Evolutionary conservation across 257 asterid genomes (phyloP), one percentile per base, ranked within the genome.

Genomic region (Phtheirospermum japonicum): DNA sequence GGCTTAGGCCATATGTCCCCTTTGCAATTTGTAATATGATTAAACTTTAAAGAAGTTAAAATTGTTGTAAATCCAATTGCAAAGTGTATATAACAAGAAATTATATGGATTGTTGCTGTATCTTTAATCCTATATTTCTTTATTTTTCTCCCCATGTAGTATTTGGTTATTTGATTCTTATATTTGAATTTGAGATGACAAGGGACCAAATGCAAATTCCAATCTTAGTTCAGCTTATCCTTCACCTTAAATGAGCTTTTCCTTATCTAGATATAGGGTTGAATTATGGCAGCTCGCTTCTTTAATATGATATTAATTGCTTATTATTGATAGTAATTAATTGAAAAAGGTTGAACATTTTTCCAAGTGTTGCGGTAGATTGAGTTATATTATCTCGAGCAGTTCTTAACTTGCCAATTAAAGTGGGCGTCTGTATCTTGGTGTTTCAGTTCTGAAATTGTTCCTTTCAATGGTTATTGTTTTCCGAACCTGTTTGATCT

Each of bases 241-340:
- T 61, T 49, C 57, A 54, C 34, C 39, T 51, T 66, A 16, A 14
- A 49, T 36, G 66, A 37, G 42, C 8, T 55, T 53, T 36, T 42
- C 13, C 34, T 12, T 48, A 31, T 57, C 63, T 39, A 57, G 65
- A 48, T 61, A 36, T 54, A 60, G 56, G 57, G 42, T 32, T 32
- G 32, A 14, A 43, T 46, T 63, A 39, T 63, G 52, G 57, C 66
- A 59, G 71, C 69, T 59, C 8, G 50, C 36, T 61, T 66, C 20
- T 40, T 45, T 58, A 28, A 28, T 16, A 59, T 43, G 53, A 63
- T 71, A 62, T 31, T 67, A 19, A 59, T 26, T 66, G 30, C 36
- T 31, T 54, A 11, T 26, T 2, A 37, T 53, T 23, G 33, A 55
- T 19, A 26, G 26, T 59, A 18, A 26, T 64, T 39, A 8, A 17